phyloP scores from a whole-genome alignment of 768 basidiomycete species.

The Mrakia frigida region DNA sequence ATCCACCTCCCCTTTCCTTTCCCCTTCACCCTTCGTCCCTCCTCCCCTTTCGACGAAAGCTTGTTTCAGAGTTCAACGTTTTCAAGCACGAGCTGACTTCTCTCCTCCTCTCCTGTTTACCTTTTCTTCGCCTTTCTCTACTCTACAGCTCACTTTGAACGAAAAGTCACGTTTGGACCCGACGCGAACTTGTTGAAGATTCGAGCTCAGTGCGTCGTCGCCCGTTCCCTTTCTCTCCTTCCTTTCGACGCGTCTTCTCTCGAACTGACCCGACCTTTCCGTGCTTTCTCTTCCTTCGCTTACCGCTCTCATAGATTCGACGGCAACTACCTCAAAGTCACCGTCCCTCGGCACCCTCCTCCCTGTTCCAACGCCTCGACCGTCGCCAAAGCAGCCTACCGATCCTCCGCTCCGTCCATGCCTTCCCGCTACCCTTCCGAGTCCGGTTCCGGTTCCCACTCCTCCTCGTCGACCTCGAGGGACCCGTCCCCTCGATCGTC shows the following conservation, averaged over 20 bases:
- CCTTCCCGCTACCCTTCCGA: background rate
- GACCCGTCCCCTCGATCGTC: too few relatives aligned
- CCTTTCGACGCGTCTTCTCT: background rate
- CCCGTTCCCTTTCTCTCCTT: background rate
- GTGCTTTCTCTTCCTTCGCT: background rate
- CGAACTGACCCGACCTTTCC: background rate
- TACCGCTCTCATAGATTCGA: conserved; percentile 1
- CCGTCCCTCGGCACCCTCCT: conserved; percentile 14
- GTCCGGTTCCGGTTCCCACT: too few relatives aligned
- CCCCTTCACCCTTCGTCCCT: too few relatives aligned
- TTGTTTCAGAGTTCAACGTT: background rate
- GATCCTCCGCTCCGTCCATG: background rate
- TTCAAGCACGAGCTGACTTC: background rate
- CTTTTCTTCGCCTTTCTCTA: background rate
- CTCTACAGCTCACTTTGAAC: conserved; percentile 30
- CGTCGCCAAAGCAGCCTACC: conserved; percentile 9
- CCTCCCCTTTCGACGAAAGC: too few relatives aligned
- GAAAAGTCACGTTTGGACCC: conserved; percentile 27
- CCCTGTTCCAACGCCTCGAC: background rate
- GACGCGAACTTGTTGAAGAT: conserved; percentile 28
- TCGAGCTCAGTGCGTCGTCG: conserved; percentile 21
- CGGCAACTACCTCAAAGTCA: conserved; percentile 14
- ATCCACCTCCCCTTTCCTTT: too few relatives aligned
- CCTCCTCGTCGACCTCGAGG: too few relatives aligned
- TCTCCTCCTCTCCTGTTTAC: background rate